Conservation (phyloP, 768 basidiomycete species). For the Guyanaporus albipodus region DNA sequence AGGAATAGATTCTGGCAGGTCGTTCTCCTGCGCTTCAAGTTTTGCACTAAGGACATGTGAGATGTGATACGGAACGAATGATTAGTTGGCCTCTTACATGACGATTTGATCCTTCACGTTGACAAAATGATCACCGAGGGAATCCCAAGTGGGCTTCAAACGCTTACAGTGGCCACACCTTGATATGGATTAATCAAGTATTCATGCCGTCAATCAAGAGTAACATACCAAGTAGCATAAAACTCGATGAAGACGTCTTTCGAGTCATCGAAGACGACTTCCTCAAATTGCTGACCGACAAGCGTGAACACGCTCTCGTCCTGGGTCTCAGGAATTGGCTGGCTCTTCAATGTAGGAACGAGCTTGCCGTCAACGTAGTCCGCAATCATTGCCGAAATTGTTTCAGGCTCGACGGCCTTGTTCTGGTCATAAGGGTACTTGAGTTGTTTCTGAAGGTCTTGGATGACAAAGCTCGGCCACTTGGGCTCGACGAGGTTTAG, state of each 20-base stretch:
- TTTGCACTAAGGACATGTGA: constrained; percentile 61
- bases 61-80: neutral
- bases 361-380: constrained; percentile 71
- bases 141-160: constrained; percentile 91
- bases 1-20: constrained; percentile 80
- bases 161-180: constrained; percentile 98
- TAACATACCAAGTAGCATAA: constrained; percentile 87
- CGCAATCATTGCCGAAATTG: constrained; percentile 55
- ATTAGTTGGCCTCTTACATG: constrained; percentile 54
- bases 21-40: constrained; percentile 95
- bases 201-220: neutral
- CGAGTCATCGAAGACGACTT: constrained; percentile 76
- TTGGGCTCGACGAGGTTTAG: constrained; percentile 81
- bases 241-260: constrained; percentile 98
- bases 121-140: constrained; percentile 80
- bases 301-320: constrained; percentile 78
- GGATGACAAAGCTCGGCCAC: constrained; percentile 95
- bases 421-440: constrained; percentile 85
- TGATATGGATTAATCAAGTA: neutral
- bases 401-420: constrained; percentile 54
- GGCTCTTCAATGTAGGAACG: constrained; percentile 82
- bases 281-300: constrained; percentile 87
- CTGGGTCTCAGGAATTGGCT: constrained; percentile 80
- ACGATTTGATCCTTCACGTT: constrained; percentile 66
- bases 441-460: constrained; percentile 76